Conservation (phyloP, 768 basidiomycete species). For the Coprinopsis sp. region DNA sequence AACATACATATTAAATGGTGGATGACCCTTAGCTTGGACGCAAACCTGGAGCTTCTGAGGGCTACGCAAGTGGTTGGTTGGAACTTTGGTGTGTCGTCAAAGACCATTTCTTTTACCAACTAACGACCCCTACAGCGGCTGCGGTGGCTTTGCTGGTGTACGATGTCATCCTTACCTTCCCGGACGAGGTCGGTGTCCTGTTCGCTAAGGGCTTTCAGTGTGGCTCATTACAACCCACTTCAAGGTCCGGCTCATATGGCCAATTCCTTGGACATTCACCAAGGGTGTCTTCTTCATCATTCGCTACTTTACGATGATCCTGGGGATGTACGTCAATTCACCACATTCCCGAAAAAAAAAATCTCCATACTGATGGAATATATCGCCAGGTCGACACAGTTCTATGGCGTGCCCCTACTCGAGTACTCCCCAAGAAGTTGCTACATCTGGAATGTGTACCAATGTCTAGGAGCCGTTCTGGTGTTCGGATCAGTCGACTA, state of each 20-base stretch:
- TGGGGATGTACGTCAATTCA: slow-evolving; percentile 29
- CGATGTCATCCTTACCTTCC: slow-evolving; percentile 39
- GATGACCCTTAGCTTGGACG: too few relatives aligned
- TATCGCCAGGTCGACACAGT: slow-evolving; percentile 26
- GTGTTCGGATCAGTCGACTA: slow-evolving; percentile 33
- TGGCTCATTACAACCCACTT: neutral
- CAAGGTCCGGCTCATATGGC: too few relatives aligned
- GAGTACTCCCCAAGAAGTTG: slow-evolving; percentile 37
- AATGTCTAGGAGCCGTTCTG: slow-evolving; percentile 28
- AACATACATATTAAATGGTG: too few relatives aligned
- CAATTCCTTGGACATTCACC: slow-evolving; percentile 28
- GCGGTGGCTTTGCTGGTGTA: slow-evolving; percentile 35
- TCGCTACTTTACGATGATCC: slow-evolving; percentile 33
- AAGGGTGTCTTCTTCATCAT: slow-evolving; percentile 34
- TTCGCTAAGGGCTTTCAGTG: too few relatives aligned
- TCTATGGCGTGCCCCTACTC: slow-evolving; percentile 30
- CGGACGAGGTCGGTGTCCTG: slow-evolving; percentile 30
- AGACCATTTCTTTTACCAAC: neutral
- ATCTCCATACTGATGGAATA: neutral
- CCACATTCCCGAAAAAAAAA: neutral
- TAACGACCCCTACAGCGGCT: slow-evolving; percentile 22
- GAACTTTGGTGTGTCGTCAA: neutral
- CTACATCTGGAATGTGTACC: slow-evolving; percentile 41
- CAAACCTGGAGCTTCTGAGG: too few relatives aligned
- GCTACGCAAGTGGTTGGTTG: slow-evolving; percentile 1